Conservation (phyloP, 305 asterid genomes). For the Caryopteris hybrid region DNA sequence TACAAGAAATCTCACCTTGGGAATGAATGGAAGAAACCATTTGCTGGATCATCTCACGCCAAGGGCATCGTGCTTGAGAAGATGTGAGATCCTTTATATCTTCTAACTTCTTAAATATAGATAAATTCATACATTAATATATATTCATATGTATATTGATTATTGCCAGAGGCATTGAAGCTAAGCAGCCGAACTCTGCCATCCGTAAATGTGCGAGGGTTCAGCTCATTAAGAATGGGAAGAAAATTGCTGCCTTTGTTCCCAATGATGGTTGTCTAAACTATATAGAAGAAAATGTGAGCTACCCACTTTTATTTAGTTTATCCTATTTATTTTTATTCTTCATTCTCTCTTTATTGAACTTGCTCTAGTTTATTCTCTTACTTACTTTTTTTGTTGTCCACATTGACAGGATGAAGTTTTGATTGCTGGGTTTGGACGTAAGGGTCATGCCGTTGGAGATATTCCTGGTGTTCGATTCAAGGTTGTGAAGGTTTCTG, state of each 20-base stretch:
- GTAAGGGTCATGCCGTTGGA: constrained; percentile 91
- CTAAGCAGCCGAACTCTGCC: constrained; percentile 89
- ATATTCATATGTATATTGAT: not conserved
- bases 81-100: constrained; percentile 37
- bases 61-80: constrained; percentile 74
- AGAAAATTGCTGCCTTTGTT: constrained; percentile 76
- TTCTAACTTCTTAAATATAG: no score
- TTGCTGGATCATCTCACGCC: constrained; percentile 71
- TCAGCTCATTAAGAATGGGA: constrained; percentile 80
- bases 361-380: not conserved
- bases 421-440: constrained; percentile 83
- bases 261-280: constrained; percentile 80
- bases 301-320: not conserved
- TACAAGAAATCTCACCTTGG: constrained; percentile 71
- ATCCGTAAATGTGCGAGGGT: constrained; percentile 85
- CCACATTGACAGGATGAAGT: constrained; percentile 65
- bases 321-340: not conserved
- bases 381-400: not conserved
- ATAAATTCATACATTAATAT: no score
- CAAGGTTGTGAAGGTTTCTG: constrained; percentile 85
- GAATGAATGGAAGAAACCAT: constrained; percentile 70
- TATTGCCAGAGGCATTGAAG: constrained; percentile 68
- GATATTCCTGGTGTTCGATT: constrained; percentile 87
- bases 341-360: not conserved
- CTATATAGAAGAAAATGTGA: constrained; percentile 66